Evolutionary conservation across 1,139 yeast genomes (phyloP).

Genomic region (Sugiyamaella xylanicola): DNA sequence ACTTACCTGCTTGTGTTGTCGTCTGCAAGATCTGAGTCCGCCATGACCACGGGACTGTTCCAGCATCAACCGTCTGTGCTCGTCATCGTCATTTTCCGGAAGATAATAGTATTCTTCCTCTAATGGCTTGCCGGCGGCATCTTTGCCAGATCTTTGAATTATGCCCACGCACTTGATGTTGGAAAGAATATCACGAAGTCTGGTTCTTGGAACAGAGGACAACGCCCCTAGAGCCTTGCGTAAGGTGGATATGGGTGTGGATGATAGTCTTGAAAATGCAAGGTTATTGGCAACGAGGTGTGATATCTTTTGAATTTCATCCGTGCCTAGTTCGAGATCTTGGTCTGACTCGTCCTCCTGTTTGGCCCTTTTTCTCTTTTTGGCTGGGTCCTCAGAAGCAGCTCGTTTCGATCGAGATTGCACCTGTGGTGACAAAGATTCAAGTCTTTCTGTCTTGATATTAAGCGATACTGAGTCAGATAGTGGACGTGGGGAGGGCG

Average conservation of each 20-base stretch:
- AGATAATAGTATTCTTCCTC: constrained; percentile 93
- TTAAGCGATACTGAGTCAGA: constrained; percentile 4
- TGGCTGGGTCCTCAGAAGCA: constrained; percentile 12
- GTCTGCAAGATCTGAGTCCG: constrained; percentile 82
- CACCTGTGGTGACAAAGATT: background rate
- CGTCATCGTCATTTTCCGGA: constrained; percentile 77
- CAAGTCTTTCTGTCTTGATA: constrained; percentile 9
- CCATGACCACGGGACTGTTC: constrained; percentile 73
- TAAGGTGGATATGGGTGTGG: constrained; percentile 76
- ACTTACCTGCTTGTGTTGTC: constrained; percentile 75
- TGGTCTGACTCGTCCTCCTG: constrained; percentile 35
- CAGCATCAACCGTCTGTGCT: constrained; percentile 67
- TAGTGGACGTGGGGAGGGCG: background rate
- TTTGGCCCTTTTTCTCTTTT: constrained; percentile 4
- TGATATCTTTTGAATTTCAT: constrained; percentile 53
- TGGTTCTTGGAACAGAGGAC: constrained; percentile 34
- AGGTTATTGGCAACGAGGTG: constrained; percentile 72
- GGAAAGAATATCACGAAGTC: constrained; percentile 48
- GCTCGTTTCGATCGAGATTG: constrained; percentile 1
- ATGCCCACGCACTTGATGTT: constrained; percentile 70
- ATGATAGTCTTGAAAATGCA: constrained; percentile 85
- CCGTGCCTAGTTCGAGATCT: constrained; percentile 34
- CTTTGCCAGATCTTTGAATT: constrained; percentile 85
- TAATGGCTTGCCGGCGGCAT: constrained; percentile 92
- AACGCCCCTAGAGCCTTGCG: constrained; percentile 51